phyloP scores from a whole-genome alignment of 2,329 filamentous ascomycete species.

The Botryotinia narcissicola region DNA sequence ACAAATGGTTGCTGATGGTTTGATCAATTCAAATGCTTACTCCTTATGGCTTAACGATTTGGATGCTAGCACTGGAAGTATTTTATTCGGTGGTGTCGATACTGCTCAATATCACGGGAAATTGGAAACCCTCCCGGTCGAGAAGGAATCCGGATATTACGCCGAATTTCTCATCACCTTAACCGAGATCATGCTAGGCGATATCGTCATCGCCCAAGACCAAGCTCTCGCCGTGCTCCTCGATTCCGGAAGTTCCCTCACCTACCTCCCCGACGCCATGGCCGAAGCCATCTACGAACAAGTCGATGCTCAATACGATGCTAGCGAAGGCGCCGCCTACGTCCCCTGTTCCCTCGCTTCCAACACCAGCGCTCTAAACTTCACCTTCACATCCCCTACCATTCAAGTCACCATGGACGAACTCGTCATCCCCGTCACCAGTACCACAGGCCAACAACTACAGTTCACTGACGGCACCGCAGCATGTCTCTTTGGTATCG shows the following conservation, averaged over 20 bases:
- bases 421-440: constrained; percentile 53
- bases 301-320: constrained; percentile 59
- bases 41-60: constrained; percentile 76
- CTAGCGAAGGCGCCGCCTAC: constrained; percentile 53
- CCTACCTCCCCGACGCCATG: constrained; percentile 61
- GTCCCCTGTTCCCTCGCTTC: constrained; percentile 56
- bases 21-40: constrained; percentile 66
- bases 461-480: constrained; percentile 52
- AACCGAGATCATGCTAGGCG: constrained; percentile 53
- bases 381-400: constrained; percentile 52
- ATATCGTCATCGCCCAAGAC: constrained; percentile 44
- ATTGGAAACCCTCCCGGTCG: constrained; percentile 66
- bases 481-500: constrained; percentile 67
- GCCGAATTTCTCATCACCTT: constrained; percentile 68
- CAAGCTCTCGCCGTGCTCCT: constrained; percentile 63
- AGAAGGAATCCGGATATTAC: constrained; percentile 50
- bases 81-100: constrained; percentile 76
- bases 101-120: constrained; percentile 60
- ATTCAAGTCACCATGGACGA: constrained; percentile 59
- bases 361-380: constrained; percentile 46
- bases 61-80: constrained; percentile 60
- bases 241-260: constrained; percentile 67
- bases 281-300: constrained; percentile 54
- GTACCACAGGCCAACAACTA: constrained; percentile 46
- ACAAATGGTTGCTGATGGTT: constrained; percentile 57